Percentiles rank a stretch among this genome's conserved stretches.
These are phyloP conservation scores for Polysphondylium violaceum DNA, from an alignment of 78 protist genomes.

Conservation along the genomic window DNA sequence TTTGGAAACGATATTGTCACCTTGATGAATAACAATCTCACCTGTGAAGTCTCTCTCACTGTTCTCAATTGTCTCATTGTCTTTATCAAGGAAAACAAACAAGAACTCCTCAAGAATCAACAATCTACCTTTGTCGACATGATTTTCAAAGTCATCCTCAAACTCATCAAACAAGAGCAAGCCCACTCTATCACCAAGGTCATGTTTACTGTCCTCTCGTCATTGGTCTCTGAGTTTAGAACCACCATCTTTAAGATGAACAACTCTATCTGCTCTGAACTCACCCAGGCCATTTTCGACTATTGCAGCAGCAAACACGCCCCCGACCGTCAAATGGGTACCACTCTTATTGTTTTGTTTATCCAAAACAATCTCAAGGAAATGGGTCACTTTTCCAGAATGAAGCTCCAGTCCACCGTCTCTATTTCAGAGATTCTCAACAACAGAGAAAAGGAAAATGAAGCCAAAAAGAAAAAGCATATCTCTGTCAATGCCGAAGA, in stretches of 20 bases:
- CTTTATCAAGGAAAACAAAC: conserved; percentile 25
- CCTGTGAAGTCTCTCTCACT: conserved; percentile 39
- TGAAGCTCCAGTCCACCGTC: conserved; percentile 76
- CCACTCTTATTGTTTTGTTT: conserved; percentile 58
- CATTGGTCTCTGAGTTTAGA: conserved; percentile 36
- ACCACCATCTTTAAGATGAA: conserved; percentile 15
- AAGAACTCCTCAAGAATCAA: background rate
- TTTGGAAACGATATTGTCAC: background rate
- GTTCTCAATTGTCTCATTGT: conserved; percentile 13
- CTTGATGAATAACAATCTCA: conserved; percentile 31
- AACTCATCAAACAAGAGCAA: background rate
- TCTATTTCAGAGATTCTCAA: conserved; percentile 63
- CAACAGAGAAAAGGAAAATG: conserved; percentile 25
- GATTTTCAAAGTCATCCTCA: conserved; percentile 1
- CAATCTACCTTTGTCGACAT: background rate
- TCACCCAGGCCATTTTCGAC: conserved; percentile 48
- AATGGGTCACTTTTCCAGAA: conserved; percentile 68
- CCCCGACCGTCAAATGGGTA: conserved; percentile 33
- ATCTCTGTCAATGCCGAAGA: conserved; percentile 2
- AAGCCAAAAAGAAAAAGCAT: background rate
- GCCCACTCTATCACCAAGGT: background rate
- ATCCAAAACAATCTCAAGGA: conserved; percentile 55
- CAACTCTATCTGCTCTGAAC: conserved; percentile 41
- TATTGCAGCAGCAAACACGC: conserved; percentile 30
- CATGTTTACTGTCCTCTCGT: conserved; percentile 12